A percentile compares a stretch with the other conserved stretches of the same genome.
Evolutionary conservation across 2,329 filamentous ascomycete genomes (phyloP).

Genomic region (Fusarium vanettenii): DNA sequence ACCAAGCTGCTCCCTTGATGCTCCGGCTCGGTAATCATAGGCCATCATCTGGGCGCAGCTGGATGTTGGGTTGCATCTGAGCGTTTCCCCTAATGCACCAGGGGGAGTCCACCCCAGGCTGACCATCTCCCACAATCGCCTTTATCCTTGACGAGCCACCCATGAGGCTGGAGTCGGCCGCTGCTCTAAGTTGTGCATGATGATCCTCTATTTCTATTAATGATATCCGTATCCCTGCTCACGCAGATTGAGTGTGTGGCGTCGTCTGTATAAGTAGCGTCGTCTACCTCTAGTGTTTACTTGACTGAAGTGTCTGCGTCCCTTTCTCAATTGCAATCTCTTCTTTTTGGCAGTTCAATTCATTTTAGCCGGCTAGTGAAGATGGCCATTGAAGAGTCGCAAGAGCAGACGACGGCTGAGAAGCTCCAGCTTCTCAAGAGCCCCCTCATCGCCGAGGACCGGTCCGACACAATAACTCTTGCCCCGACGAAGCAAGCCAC

Average conservation of each 20-base stretch:
- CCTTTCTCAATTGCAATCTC: not conserved
- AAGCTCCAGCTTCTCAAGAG: conserved; percentile 50
- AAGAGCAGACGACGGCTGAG: conserved; percentile 20
- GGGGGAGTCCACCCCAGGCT: not conserved
- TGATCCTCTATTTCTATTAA: not conserved
- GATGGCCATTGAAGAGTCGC: conserved; percentile 30
- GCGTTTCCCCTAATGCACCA: not conserved
- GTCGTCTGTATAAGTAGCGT: conserved; percentile 18
- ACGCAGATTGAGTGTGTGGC: not conserved
- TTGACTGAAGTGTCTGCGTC: not conserved
- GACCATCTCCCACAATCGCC: not conserved
- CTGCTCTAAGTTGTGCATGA: not conserved
- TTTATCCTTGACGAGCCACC: not conserved
- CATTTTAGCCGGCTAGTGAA: not conserved
- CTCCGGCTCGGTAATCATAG: not conserved
- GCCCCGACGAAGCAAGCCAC: not conserved
- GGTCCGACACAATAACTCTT: conserved; percentile 22
- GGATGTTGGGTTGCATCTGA: not conserved
- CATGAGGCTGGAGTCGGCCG: not conserved
- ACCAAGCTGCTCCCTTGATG: not conserved
- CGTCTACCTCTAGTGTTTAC: not conserved
- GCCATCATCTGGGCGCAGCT: not conserved
- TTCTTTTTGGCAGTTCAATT: not conserved
- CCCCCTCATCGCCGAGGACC: conserved; percentile 35
- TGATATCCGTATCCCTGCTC: not conserved